phyloP scores from a whole-genome alignment of 768 basidiomycete species.

The Phlebiopsis gigantea region DNA sequence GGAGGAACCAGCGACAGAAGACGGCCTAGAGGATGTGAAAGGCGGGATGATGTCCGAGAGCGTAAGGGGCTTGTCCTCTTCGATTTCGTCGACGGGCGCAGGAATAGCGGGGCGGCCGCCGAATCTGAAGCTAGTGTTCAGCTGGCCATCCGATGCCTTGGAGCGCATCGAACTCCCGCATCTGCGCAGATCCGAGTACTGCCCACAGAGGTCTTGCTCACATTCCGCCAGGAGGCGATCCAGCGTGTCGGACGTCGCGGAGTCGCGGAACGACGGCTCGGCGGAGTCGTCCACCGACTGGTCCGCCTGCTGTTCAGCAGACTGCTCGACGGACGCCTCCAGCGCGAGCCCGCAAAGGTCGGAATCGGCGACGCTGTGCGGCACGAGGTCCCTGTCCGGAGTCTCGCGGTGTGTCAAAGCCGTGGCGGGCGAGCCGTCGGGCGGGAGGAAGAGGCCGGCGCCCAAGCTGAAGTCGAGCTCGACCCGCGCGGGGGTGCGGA shows the following conservation, averaged over 20 bases:
- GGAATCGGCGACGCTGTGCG: conserved; percentile 17
- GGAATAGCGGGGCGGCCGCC: conserved; percentile 41
- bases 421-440: conserved; percentile 44
- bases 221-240: conserved; percentile 21
- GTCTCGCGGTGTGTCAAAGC: conserved; percentile 14
- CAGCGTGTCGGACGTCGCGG: conserved; percentile 19
- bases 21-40: conserved; percentile 41
- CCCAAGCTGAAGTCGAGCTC: conserved; percentile 47
- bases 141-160: conserved; percentile 55
- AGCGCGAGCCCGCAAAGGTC: conserved; percentile 13
- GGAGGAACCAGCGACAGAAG: conserved; percentile 38
- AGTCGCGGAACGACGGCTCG: conserved; percentile 10
- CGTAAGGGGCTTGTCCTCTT: conserved; percentile 37
- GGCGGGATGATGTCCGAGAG: conserved; percentile 77
- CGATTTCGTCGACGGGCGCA: conserved; percentile 10
- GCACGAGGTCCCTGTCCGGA: conserved; percentile 19
- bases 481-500: conserved; percentile 69
- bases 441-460: conserved; percentile 25
- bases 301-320: not conserved
- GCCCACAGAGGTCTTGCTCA: conserved; percentile 29
- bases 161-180: conserved; percentile 31
- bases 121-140: conserved; percentile 72
- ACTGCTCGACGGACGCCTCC: conserved; percentile 8
- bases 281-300: not conserved
- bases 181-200: conserved; percentile 25